Percentiles rank a stretch among this genome's conserved stretches.
phyloP scores from a whole-genome alignment of 192 early-diverging fungal species.

The Backusella parvicylindrica region DNA sequence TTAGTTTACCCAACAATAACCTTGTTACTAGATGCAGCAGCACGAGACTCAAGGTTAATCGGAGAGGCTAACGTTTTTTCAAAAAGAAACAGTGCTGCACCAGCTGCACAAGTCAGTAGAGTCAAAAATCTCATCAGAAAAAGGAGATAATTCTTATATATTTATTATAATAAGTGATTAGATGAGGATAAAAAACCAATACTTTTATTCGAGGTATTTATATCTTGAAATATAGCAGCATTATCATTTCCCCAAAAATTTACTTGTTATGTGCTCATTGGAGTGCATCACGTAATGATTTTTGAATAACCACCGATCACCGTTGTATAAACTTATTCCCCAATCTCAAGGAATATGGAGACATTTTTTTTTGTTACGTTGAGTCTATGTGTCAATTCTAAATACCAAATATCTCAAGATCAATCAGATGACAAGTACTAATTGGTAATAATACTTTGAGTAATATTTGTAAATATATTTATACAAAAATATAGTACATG shows the following conservation, averaged over 20 bases:
- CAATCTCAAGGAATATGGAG: neutral
- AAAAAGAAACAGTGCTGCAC: constrained; percentile 11
- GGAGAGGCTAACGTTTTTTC: neutral
- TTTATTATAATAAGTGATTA: neutral
- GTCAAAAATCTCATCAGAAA: constrained; percentile 9
- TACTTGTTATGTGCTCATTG: neutral
- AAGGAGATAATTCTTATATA: neutral
- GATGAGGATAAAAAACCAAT: neutral
- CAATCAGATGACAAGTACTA: neutral
- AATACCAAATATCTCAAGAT: neutral
- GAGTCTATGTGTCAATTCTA: neutral
- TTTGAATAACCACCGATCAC: neutral
- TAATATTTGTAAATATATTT: too few species aligned
- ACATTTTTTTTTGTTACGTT: neutral
- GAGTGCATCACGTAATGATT: neutral
- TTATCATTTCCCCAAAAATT: neutral
- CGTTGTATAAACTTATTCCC: neutral
- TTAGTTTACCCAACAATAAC: constrained; percentile 19
- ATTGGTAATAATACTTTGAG: neutral
- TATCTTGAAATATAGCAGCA: neutral
- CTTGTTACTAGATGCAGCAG: constrained; percentile 1
- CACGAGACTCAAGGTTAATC: neutral
- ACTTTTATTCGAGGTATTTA: neutral
- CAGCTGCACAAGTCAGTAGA: constrained; percentile 5
- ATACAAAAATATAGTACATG: neutral